Base-by-base conservation (phyloP, 805 yeast genomes). In the Cyberlindnera americana region DNA sequence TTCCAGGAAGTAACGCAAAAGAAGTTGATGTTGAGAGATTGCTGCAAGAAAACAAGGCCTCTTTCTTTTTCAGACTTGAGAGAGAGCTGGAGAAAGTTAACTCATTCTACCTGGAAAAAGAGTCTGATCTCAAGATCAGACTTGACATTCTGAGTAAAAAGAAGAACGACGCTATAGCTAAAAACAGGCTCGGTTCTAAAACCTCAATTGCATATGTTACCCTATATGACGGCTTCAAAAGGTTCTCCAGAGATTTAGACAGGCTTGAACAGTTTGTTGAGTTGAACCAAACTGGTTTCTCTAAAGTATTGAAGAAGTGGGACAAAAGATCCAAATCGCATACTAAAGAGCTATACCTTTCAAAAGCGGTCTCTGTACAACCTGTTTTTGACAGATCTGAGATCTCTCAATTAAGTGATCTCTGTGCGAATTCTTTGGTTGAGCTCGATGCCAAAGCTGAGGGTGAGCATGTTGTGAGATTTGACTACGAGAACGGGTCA, bases 291-390 rank as follows among this genome's bases (percentile, higher is more conserved):
- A 87, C 95, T 1, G 99, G 99, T 12, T 93, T 93, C 62, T 81
- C 95, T 17, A 93, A 93, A 64, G 97, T 88, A 21, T 75, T 93
- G 54, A 93, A 93, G 61, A 93, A 93, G 66, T 93, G 99, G 99
- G 99, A 93, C 64, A 93, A 93, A 63, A 72, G 97, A 46, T 88
- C 96, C 17, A 89, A 91, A 56, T 86, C 96, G 3, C 95, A 87
- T 51, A 89, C 96, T 6, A 89, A 90, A 57, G 99, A 93, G 59
- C 70, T 93, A 37, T 93, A 90, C 59, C 71, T 93, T 35, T 80
- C 88, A 22, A 83, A 96, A 0, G 96, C 96, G 0, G 95, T 93
- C 12, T 88, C 87, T 46, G 96, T 93, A 6, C 99, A 93, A 62
- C 98, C 99, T 0, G 95, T 91, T 11, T 93, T 93, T 65, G 95